phyloP scores from a whole-genome alignment of 805 yeast species.

The Yarrowia sp. region DNA sequence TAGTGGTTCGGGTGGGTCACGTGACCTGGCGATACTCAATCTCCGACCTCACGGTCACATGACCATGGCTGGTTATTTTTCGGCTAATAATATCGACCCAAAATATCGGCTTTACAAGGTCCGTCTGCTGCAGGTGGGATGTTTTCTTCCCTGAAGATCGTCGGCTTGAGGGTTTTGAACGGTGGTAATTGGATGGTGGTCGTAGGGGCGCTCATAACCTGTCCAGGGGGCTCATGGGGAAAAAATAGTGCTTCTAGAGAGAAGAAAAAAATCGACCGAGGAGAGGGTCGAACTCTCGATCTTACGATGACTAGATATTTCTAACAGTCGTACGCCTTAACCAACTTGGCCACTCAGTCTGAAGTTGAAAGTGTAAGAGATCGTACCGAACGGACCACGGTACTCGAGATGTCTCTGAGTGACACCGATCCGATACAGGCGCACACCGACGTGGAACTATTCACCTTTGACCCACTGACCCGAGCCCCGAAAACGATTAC shows the following conservation, averaged over 20 bases:
- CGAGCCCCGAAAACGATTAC: too few relatives aligned
- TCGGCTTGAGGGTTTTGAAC: not conserved
- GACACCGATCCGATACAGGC: too few relatives aligned
- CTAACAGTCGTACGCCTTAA: conserved; percentile 39
- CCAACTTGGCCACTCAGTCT: conserved; percentile 39
- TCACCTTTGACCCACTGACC: too few relatives aligned
- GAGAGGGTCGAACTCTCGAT: conserved; percentile 40
- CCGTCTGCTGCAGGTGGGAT: conserved; percentile 30
- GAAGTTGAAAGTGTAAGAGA: too few relatives aligned
- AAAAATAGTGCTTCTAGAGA: not conserved
- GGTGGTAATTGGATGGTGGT: too few relatives aligned
- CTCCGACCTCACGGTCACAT: not conserved
- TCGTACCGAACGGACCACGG: too few relatives aligned
- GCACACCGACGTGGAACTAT: too few relatives aligned
- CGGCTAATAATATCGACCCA: not conserved
- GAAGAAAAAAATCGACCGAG: conserved; percentile 23
- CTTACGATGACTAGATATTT: conserved; percentile 29
- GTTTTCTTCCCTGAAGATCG: conserved; percentile 14
- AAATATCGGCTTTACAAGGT: conserved; percentile 18
- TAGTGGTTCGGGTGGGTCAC: too few relatives aligned
- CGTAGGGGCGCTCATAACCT: too few relatives aligned
- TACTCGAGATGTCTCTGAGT: too few relatives aligned
- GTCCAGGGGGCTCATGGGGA: not conserved
- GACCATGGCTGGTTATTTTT: not conserved
- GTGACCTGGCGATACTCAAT: too few relatives aligned